These are phyloP conservation scores for Neoboletus magnificus DNA, from an alignment of 768 basidiomycete genomes.

Conservation along the genomic window DNA sequence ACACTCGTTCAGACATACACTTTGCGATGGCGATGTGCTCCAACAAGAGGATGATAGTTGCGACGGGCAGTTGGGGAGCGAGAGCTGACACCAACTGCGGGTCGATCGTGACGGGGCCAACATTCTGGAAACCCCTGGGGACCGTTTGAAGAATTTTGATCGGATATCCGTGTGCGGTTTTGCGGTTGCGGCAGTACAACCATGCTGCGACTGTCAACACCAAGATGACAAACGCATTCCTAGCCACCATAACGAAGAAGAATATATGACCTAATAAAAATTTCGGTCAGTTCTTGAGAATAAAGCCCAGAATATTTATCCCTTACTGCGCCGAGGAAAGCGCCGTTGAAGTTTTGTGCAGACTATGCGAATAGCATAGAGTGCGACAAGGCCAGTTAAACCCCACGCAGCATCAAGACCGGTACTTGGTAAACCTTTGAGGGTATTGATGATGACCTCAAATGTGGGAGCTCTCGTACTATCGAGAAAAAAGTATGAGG, in stretches of 20 bases:
- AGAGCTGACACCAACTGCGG: slow-evolving; percentile 59
- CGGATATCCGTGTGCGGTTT: slow-evolving; percentile 61
- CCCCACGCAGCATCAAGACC: slow-evolving; percentile 89
- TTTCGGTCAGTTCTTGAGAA: background rate
- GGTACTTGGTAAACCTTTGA: slow-evolving; percentile 75
- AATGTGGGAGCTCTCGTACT: slow-evolving; percentile 87
- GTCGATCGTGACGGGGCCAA: slow-evolving; percentile 46
- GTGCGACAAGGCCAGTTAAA: slow-evolving; percentile 62
- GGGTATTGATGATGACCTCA: slow-evolving; percentile 86
- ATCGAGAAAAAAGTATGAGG: slow-evolving; percentile 2
- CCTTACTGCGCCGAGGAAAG: slow-evolving; percentile 61
- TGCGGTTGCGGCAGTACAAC: slow-evolving; percentile 71
- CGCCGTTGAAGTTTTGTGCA: slow-evolving; percentile 51
- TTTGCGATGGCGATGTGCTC: slow-evolving; percentile 99
- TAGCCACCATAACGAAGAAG: slow-evolving; percentile 75
- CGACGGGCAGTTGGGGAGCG: slow-evolving; percentile 72
- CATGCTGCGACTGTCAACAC: slow-evolving; percentile 85
- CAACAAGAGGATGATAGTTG: slow-evolving; percentile 84
- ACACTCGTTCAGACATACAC: slow-evolving; percentile 45
- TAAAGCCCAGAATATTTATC: background rate
- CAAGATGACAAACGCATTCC: slow-evolving; percentile 87
- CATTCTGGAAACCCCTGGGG: slow-evolving; percentile 75
- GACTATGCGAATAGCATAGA: slow-evolving; percentile 65
- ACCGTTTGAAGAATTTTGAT: slow-evolving; percentile 83
- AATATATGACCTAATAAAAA: slow-evolving; percentile 52